Evolutionary conservation across 305 asterid species (phyloP).

Genomic region (Fraxinus albicans): DNA sequence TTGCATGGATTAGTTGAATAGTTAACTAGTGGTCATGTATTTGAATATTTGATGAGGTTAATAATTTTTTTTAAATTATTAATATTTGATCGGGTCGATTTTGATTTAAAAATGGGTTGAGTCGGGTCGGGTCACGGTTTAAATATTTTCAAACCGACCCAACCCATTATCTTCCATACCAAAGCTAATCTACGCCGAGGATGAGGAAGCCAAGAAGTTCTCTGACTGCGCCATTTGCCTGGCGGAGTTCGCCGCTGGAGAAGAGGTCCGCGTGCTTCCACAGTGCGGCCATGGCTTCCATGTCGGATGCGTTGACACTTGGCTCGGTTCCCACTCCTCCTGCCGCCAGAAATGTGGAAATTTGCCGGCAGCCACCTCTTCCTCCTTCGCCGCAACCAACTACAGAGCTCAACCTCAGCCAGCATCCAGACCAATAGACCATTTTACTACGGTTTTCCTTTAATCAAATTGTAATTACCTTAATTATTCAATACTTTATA

Average conservation of each 20-base stretch:
- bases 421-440: neutral
- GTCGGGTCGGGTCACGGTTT: too few relatives aligned
- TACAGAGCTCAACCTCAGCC: neutral
- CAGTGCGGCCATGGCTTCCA: slow-evolving; percentile 50
- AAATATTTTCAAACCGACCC: too few relatives aligned
- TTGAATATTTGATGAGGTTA: too few relatives aligned
- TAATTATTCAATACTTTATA: neutral
- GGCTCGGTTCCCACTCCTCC: slow-evolving; percentile 44
- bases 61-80: too few relatives aligned
- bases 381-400: neutral
- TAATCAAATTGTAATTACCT: neutral
- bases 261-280: slow-evolving; percentile 39
- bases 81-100: too few relatives aligned
- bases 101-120: too few relatives aligned
- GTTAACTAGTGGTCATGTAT: too few relatives aligned
- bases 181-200: neutral
- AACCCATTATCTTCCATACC: too few relatives aligned
- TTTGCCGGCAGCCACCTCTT: neutral
- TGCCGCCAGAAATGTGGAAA: slow-evolving; percentile 19
- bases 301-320: slow-evolving; percentile 39
- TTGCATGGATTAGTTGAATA: too few relatives aligned
- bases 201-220: slow-evolving; percentile 6
- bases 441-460: neutral
- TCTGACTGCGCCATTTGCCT: slow-evolving; percentile 46
- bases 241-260: slow-evolving; percentile 30